Base-by-base conservation (phyloP, 2,329 filamentous ascomycete genomes). In the Neofusicoccum parvum region DNA sequence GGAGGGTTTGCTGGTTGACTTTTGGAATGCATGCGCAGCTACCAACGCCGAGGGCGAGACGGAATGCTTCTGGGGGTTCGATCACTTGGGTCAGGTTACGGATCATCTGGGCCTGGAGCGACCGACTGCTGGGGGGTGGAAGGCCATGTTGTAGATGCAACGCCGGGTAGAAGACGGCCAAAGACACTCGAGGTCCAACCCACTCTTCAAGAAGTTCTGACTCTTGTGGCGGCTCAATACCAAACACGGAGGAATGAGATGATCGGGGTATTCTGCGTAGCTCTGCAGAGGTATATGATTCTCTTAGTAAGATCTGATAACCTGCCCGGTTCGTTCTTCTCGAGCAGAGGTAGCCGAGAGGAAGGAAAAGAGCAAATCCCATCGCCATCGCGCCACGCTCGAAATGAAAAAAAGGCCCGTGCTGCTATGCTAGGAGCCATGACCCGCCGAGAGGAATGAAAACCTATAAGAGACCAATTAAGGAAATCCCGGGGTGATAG, bases 361-460 rank as follows among this genome's bases (percentile, higher is more conserved):
- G 15, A 27, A 51, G 48, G 14, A 15, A 36, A 12, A 39, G 50
- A 53, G n/a, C 56, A 27, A 5, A 36, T 11, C 43, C 43, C 27
- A 37, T 37, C 37, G 43, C 56, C 45, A 48, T 60, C n/a, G 32
- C 43, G 43, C 56, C 56, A 60, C 56, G 56, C 56, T 60, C 43
- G 10, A 27, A 59, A 36, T 46, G 20, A n/a, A 15, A 59, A 34
- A 45, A 11, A 37, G n/a, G 56, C 14, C 56, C 32, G 41, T 43
- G 37, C 10, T 12, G 17, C 39, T 48, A 46, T 60, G 50, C n/a
- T n/a, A 20, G 37, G 39, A 37, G n/a, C 56, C 56, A 37, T 34
- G 12, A 6, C 7, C 39, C 50, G 10, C 62, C 49, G 23, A 23
- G 45, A 46, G 34, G 43, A 58, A 45, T 43, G 27, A 15, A 51